A percentile compares a stretch with the other conserved stretches of the same genome.
These are phyloP conservation scores for Cladosporium sp. DNA, from an alignment of 2,329 filamentous ascomycete species.

Conservation along the genomic window DNA sequence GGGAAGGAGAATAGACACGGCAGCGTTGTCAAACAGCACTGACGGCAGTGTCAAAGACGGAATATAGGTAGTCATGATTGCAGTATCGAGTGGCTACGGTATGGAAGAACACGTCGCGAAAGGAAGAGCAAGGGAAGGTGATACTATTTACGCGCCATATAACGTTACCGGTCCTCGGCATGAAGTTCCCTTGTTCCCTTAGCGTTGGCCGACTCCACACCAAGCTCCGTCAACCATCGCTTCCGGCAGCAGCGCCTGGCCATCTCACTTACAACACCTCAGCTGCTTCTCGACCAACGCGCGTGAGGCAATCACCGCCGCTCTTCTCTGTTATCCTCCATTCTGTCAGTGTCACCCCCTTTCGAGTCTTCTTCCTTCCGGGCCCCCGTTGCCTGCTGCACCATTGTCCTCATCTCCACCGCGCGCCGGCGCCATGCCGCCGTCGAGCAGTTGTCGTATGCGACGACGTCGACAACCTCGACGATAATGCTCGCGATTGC, in stretches of 20 bases:
- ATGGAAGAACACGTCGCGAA: background rate
- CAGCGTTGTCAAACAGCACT: conserved; percentile 65
- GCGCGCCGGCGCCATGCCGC: conserved; percentile 1
- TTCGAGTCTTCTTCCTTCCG: conserved; percentile 35
- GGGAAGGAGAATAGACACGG: conserved; percentile 70
- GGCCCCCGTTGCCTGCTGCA: conserved; percentile 54
- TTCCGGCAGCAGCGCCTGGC: background rate
- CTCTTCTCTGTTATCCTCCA: conserved; percentile 12
- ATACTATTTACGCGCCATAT: too few relatives aligned
- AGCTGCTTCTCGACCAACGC: conserved; percentile 7
- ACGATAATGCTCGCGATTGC: background rate
- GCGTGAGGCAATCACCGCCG: conserved; percentile 7
- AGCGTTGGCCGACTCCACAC: background rate
- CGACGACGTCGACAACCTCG: background rate
- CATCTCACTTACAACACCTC: conserved; percentile 4
- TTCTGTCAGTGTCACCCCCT: conserved; percentile 28
- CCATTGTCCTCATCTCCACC: conserved; percentile 14
- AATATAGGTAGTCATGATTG: conserved; percentile 71
- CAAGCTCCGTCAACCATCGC: conserved; percentile 13
- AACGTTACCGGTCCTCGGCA: too few relatives aligned
- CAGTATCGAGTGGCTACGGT: background rate
- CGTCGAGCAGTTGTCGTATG: conserved; percentile 2
- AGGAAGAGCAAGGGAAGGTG: background rate
- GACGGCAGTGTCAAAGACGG: conserved; percentile 71
- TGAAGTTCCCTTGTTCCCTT: too few relatives aligned